A percentile compares a stretch with the other conserved stretches of the same genome.
phyloP scores from a whole-genome alignment of 2,329 filamentous ascomycete species.

The Fusarium sarcochroum region DNA sequence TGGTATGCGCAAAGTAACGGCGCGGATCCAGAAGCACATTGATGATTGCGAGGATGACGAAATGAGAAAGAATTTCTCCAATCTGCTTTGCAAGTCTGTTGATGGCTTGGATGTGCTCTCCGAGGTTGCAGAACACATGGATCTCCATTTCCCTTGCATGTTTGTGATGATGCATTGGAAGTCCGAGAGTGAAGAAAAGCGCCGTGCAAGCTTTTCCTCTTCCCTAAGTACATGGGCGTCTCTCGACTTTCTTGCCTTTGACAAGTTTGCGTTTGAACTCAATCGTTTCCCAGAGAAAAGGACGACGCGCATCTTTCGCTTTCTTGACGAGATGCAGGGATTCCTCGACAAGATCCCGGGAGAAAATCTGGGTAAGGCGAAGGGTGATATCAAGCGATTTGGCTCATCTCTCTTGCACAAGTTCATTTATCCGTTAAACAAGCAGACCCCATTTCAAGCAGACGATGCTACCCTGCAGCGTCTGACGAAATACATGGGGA shows the following conservation, averaged over 20 bases:
- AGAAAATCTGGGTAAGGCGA: conserved; percentile 30
- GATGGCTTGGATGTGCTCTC: conserved; percentile 41
- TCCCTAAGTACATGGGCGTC: background rate
- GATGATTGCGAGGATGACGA: conserved; percentile 33
- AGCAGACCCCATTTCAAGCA: background rate
- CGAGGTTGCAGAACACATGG: conserved; percentile 42
- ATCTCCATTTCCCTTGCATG: conserved; percentile 1
- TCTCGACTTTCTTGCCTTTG: conserved; percentile 36
- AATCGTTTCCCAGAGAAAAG: conserved; percentile 28
- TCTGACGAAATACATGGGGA: conserved; percentile 28
- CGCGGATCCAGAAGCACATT: conserved; percentile 31
- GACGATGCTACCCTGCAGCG: background rate
- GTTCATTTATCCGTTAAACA: conserved; percentile 34
- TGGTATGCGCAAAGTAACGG: conserved; percentile 40
- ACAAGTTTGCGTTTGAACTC: conserved; percentile 31
- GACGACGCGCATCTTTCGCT: conserved; percentile 23
- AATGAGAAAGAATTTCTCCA: conserved; percentile 25
- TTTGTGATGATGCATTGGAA: background rate
- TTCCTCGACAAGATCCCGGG: background rate
- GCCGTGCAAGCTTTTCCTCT: background rate
- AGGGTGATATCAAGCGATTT: conserved; percentile 45
- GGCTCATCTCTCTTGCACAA: conserved; percentile 39
- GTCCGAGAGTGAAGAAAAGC: background rate
- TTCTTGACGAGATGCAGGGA: conserved; percentile 44
- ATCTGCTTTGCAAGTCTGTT: conserved; percentile 41